Conservation (phyloP, 75 land plant genomes). For the Adiantum capillusveneris region DNA sequence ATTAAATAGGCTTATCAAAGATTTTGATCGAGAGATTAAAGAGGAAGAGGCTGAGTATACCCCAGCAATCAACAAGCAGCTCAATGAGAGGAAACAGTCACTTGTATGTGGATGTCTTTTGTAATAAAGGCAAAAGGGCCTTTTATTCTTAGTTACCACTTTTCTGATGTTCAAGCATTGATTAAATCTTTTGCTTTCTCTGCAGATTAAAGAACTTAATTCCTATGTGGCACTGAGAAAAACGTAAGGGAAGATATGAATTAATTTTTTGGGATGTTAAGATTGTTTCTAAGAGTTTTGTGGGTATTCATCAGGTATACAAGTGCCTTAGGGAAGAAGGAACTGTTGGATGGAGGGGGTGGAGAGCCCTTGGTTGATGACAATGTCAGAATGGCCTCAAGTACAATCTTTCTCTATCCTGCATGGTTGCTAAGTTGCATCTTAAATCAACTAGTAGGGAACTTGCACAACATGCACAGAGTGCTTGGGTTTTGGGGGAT, state of each 20-base stretch:
- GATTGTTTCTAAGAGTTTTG: background rate
- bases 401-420: constrained; percentile 26
- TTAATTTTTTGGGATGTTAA: background rate
- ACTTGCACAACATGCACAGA: too few relatives aligned
- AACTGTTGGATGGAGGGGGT: constrained; percentile 61
- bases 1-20: constrained; percentile 85
- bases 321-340: constrained; percentile 70
- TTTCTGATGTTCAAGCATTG: too few relatives aligned
- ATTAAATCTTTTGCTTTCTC: constrained; percentile 1
- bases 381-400: constrained; percentile 72
- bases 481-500: too few relatives aligned
- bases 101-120: constrained; percentile 36
- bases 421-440: background rate
- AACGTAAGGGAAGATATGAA: constrained; percentile 43
- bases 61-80: constrained; percentile 62
- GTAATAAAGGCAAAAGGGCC: background rate
- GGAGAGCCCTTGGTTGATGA: constrained; percentile 56
- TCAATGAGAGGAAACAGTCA: constrained; percentile 88
- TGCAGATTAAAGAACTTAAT: constrained; percentile 87
- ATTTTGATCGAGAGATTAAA: constrained; percentile 82
- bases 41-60: constrained; percentile 66
- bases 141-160: too few relatives aligned
- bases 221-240: constrained; percentile 91
- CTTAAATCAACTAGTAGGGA: too few relatives aligned
- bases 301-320: constrained; percentile 37